Evolutionary conservation across 345 rosid species (phyloP), one percentile per base, ranked within the genome.

Genomic region (Bruguiera parviflora): DNA sequence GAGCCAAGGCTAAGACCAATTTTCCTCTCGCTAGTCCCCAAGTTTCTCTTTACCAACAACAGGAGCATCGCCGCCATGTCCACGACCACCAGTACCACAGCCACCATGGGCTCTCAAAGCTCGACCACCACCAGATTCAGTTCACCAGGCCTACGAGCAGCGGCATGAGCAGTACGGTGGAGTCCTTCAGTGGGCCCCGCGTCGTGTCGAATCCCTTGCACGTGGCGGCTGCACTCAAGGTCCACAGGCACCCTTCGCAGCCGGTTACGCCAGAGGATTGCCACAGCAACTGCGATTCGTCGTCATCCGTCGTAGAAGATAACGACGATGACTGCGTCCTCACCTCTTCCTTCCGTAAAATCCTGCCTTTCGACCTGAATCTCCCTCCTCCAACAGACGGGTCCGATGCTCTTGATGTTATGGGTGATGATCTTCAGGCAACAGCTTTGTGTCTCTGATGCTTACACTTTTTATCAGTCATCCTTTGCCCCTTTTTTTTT

Each of bases 111-210:
- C 62, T 92, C 81, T 6, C 86, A 77, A 72, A 43, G 18, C 49
- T 43, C 5, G 49, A 43, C 49, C 49, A 3, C 49, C 49, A 43
- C 49, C 49, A 43, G 49, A 43, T 43, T 43, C 49, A 43, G 49
- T 13, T 43, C 3, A 43, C 49, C 1, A 77, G 97, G 25, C 97
- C 98, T 25, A 82, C 97, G 35, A 80, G 86, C 61, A 93, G 97
- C 82, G 81, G 91, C 74, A 82, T 89, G 92, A 94, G 98, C 82
- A 89, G 97, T 81, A 94, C 98, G 43, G 97, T 94, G 10, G 95
- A 94, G 77, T 91, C 98, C 2, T 93, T 83, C 64, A 93, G 96
- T 61, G 96, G 97, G 24, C 94, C 97, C 0, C 80, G 98, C 53
- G 87, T 84, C 24, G 49, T 15, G 19, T 43, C 49, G 3, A 43